Base-by-base conservation (phyloP, 2,329 filamentous ascomycete species). In the Aspergillus jensenii region DNA sequence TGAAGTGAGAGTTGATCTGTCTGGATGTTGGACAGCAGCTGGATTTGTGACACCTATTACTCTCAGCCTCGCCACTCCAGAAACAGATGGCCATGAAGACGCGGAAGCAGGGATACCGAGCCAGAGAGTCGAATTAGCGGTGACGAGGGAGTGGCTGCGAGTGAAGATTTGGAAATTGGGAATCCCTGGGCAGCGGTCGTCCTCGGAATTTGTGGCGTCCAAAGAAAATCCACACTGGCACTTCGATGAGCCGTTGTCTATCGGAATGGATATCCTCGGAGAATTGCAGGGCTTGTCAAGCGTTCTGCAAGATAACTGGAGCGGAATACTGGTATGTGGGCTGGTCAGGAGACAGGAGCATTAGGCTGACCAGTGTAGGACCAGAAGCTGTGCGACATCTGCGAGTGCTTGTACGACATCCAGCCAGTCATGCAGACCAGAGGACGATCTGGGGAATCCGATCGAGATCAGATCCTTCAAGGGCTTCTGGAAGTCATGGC, bases 21-120 rank as follows among this genome's bases (percentile, higher is more conserved):
- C 54, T 6, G 48, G 52, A 6, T 33, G 21, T 33, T 56, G 54
- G 54, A 56, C 48, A 21, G 27, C 54, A 14, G 54, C 41, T 21
- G 54, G 54, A 4, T 56, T 56, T 23, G 41, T 56, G 23, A 52
- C 41, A 27, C 54, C 47, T 19, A n/a, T 54, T 41, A 47, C 52
- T 40, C 35, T 54, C 9, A 23, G 31, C 15, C 35, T 25, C 31
- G 17, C 19, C 41, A 52, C 41, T 23, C 6, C 23, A 33, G 6
- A 8, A 25, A 11, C 25, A 21, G 8, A 50, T 40, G 51, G 33
- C 9, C 15, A 46, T 39, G 41, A 53, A 9, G 31, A 31, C 44
- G 11, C n/a, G 15, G 31, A 19, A 39, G 3, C 43, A 40, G 23
- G 23, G 6, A 21, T 47, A 12, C 43, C 43, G 8, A 41, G 31